phyloP scores from a whole-genome alignment of 441 rosid genomes.

The Theobroma grandiflorum region DNA sequence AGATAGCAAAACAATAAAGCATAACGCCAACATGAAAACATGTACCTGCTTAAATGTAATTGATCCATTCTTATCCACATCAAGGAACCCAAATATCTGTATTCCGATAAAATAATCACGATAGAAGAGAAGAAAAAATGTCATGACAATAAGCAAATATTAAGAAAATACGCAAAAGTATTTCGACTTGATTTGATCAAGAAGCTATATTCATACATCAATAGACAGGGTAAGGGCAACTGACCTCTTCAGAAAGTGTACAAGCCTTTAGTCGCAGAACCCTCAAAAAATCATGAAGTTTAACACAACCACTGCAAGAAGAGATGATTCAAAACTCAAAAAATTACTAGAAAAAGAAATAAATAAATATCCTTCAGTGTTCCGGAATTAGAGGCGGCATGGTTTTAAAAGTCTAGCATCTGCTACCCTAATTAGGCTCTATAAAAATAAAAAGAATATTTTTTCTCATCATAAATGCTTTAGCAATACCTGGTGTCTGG shows the following conservation, averaged over 20 bases:
- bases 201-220: not conserved
- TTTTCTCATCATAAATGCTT: slow-evolving; percentile 15
- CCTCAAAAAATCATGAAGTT: slow-evolving; percentile 60
- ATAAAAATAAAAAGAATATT: slow-evolving; percentile 11
- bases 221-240: slow-evolving; percentile 23
- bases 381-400: not conserved
- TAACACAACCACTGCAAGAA: slow-evolving; percentile 79
- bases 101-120: slow-evolving; percentile 25
- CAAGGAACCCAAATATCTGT: slow-evolving; percentile 86
- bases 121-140: slow-evolving; percentile 25
- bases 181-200: not conserved
- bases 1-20: not conserved
- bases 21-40: slow-evolving; percentile 1
- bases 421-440: not conserved
- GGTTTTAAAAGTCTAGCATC: not conserved
- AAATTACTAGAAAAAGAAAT: not conserved
- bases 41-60: slow-evolving; percentile 90
- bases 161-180: not conserved
- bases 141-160: not conserved
- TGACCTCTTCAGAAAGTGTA: slow-evolving; percentile 72
- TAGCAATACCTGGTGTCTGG: slow-evolving; percentile 75
- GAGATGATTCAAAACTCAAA: slow-evolving; percentile 4
- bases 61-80: slow-evolving; percentile 73
- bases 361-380: slow-evolving; percentile 7
- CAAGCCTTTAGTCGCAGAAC: slow-evolving; percentile 67